phyloP scores from a whole-genome alignment of 768 basidiomycete genomes.

The Hygrocybe punicea region DNA sequence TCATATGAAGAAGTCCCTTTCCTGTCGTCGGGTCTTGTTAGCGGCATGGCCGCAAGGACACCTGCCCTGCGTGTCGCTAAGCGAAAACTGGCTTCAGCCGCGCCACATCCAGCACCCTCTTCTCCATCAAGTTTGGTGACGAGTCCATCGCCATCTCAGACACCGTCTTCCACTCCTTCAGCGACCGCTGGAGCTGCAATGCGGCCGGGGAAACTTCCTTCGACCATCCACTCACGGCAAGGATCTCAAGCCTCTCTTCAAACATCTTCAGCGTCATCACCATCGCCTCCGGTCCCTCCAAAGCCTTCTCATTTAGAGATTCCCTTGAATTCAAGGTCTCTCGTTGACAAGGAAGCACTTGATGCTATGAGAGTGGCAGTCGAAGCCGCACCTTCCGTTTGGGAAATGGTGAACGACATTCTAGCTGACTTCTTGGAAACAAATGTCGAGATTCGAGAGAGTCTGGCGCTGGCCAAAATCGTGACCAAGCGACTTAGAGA shows the following conservation, averaged over 20 bases:
- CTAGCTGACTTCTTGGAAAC: constrained; percentile 46
- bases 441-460: constrained; percentile 47
- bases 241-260: constrained; percentile 42
- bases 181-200: constrained; percentile 10
- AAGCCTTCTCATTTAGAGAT: constrained; percentile 44
- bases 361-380: constrained; percentile 77
- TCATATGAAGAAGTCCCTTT: constrained; percentile 52
- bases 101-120: constrained; percentile 27
- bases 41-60: constrained; percentile 35
- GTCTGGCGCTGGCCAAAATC: constrained; percentile 57
- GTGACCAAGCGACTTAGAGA: constrained; percentile 62
- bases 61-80: constrained; percentile 51
- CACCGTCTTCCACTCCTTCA: constrained; percentile 36
- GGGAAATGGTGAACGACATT: constrained; percentile 75
- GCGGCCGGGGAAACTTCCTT: constrained; percentile 14
- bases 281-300: constrained; percentile 39
- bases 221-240: constrained; percentile 34
- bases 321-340: constrained; percentile 52
- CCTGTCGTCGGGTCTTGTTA: constrained; percentile 35
- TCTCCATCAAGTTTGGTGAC: constrained; percentile 33
- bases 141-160: constrained; percentile 41
- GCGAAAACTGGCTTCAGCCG: constrained; percentile 42
- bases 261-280: constrained; percentile 32
- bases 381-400: constrained; percentile 75
- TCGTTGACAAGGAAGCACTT: constrained; percentile 76